These are phyloP conservation scores for Gymnopilus junonius DNA, from an alignment of 768 basidiomycete genomes.

Conservation along the genomic window DNA sequence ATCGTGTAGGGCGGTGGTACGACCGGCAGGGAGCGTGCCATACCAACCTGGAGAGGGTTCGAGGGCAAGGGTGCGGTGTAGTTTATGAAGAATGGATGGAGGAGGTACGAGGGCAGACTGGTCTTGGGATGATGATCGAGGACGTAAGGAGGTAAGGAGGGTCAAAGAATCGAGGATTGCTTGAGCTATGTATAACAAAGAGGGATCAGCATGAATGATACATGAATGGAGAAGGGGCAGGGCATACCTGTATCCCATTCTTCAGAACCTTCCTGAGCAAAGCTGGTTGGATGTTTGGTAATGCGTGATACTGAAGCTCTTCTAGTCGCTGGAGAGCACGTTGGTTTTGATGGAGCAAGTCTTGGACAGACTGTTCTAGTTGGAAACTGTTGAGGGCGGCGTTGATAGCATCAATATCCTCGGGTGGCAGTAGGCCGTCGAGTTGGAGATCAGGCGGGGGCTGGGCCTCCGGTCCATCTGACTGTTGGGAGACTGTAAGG, in stretches of 20 bases:
- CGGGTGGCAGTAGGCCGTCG: slow-evolving; percentile 57
- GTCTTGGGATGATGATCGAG: slow-evolving; percentile 50
- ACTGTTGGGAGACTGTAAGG: slow-evolving; percentile 27
- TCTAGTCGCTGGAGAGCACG: slow-evolving; percentile 66
- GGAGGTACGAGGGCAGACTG: slow-evolving; percentile 62
- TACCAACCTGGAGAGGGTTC: slow-evolving; percentile 70
- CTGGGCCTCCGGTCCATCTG: slow-evolving; percentile 19
- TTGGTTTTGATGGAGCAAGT: slow-evolving; percentile 68
- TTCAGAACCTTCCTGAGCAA: slow-evolving; percentile 69
- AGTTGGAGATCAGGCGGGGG: slow-evolving; percentile 45
- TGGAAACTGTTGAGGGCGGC: slow-evolving; percentile 62
- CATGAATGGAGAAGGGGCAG: slow-evolving; percentile 6
- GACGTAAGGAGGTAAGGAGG: slow-evolving; percentile 71
- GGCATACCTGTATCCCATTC: slow-evolving; percentile 82
- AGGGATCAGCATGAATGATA: slow-evolving; percentile 10
- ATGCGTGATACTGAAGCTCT: slow-evolving; percentile 67
- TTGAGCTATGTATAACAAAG: slow-evolving; percentile 55
- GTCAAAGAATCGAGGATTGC: slow-evolving; percentile 73
- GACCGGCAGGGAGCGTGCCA: slow-evolving; percentile 67
- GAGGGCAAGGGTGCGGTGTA: slow-evolving; percentile 71
- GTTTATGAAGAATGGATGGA: slow-evolving; percentile 63
- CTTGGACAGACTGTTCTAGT: slow-evolving; percentile 70
- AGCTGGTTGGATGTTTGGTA: slow-evolving; percentile 45
- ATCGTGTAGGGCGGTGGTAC: slow-evolving; percentile 68
- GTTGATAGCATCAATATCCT: slow-evolving; percentile 62